phyloP scores from a whole-genome alignment of 352 stramenopile genomes.

The Phytophthora crassamura region DNA sequence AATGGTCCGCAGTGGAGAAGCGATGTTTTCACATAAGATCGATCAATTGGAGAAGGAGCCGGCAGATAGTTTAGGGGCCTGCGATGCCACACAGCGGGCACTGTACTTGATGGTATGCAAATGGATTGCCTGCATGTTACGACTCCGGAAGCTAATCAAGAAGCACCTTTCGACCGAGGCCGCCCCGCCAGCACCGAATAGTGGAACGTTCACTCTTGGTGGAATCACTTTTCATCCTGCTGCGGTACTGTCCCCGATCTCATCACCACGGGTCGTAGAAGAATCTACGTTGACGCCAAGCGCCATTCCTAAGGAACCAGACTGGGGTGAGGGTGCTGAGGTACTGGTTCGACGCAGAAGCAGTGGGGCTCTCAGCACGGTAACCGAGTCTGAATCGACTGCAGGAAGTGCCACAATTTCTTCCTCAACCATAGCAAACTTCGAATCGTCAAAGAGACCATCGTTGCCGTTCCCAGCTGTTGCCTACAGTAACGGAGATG shows the following conservation, averaged over 20 bases:
- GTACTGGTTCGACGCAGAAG: conserved; percentile 41
- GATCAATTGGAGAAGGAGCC: conserved; percentile 39
- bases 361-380: conserved; percentile 43
- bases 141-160: conserved; percentile 76
- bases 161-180: conserved; percentile 55
- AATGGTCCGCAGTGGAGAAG: conserved; percentile 45
- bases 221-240: conserved; percentile 66
- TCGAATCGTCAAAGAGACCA: conserved; percentile 30
- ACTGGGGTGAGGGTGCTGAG: conserved; percentile 44
- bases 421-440: conserved; percentile 33
- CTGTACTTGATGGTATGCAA: conserved; percentile 75
- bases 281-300: conserved; percentile 47
- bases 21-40: conserved; percentile 51
- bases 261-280: conserved; percentile 46
- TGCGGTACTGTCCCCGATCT: conserved; percentile 50
- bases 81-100: conserved; percentile 56
- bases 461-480: conserved; percentile 22
- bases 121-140: conserved; percentile 79
- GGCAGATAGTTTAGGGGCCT: conserved; percentile 47
- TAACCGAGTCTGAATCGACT: conserved; percentile 40
- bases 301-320: conserved; percentile 44
- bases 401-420: conserved; percentile 34
- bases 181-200: conserved; percentile 35
- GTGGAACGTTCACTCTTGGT: conserved; percentile 52
- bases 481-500: conserved; percentile 20